Evolutionary conservation across 345 rosid genomes (phyloP), one percentile per base, ranked within the genome.

Genomic region (Citrus unshiu): DNA sequence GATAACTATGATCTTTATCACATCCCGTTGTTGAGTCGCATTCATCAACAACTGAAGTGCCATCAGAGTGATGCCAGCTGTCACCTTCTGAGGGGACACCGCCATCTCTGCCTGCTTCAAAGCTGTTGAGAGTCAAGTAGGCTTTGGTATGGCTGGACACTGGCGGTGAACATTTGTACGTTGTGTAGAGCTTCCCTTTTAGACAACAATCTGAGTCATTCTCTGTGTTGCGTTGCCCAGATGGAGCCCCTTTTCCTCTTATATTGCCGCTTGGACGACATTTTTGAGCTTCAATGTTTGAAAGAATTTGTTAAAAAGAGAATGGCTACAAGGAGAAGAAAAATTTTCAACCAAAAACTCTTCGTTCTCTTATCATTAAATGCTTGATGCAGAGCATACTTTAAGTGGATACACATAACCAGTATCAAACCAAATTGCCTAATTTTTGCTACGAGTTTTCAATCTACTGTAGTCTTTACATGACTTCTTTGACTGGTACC

Each of bases 11-110:
- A 18, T 39, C 62, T 4, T 60, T 14, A 30, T 81, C 81, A 51
- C 85, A 84, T 0, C 84, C 86, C 29, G 13, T 68, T 5, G 79
- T 84, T 0, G 83, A 86, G 76, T 84, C 85, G 68, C 86, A 81
- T 34, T 78, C 88, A 34, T 81, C 83, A 30, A 88, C 91, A 7
- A 82, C 72, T 1, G 72, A 80, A 13, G 32, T 46, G 72, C 73
- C 61, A 71, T 85, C 76, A 6, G 80, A 74, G 63, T 78, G 82
- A 51, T 61, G 72, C 24, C 80, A 9, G 9, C 25, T 54, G 80
- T 66, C 78, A 25, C 87, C 60, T 51, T 80, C 80, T 0, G 82
- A 81, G 5, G 56, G 82, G 9, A 77, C 65, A 1, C 77, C 72
- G 3, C 86, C 83, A 43, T 80, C 82, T 4, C 68, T 72, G 1